Evolutionary conservation across 2,329 filamentous ascomycete genomes (phyloP), one percentile per base, ranked within the genome.

Genomic region (Paracorniculantispora psalliotae): DNA sequence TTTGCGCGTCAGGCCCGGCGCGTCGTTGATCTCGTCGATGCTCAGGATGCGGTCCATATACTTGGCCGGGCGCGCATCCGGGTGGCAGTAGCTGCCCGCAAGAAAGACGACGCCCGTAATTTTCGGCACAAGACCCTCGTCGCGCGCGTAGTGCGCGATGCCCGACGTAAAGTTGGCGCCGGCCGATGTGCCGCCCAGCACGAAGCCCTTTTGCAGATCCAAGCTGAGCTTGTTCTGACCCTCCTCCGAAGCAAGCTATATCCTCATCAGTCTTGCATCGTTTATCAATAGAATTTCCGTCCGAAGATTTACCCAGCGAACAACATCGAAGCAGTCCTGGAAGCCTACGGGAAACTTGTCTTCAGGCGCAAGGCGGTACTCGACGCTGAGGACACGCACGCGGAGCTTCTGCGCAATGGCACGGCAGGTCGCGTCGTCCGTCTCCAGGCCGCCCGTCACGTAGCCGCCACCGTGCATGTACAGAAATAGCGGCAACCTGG

Each of bases 291-390:
- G 12, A 37, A 8, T 37, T n/a, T n/a, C n/a, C n/a, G n/a, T n/a
- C n/a, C n/a, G n/a, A n/a, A n/a, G n/a, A n/a, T 26, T 13, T 10
- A 70, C 64, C 69, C 69, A 70, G 21, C 64, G 62, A 1, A 68
- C 62, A 21, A 69, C 59, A 61, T 81, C 79, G 61, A 74, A 78
- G 56, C 72, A 73, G 63, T 82, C 80, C 57, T 77, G 66, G 12
- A 81, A 71, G 3, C 74, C 74, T 3, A 66, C 66, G 0, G 80
- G 80, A 56, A 81, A 82, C 49, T 71, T 72, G 61, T 80, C 67
- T 63, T 82, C 79, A 0, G 80, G 81, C 1, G 77, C 78, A 17
- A 83, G 73, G 0, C 79, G 68, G 63, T 83, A 82, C 44, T 80
- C 78, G 1, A 81, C 73, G 59, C 76, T 81, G 8, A 81, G 67